Evolutionary conservation across 2,329 filamentous ascomycete genomes (phyloP), one percentile per base, ranked within the genome.

Genomic region (Exophiala spinifera): DNA sequence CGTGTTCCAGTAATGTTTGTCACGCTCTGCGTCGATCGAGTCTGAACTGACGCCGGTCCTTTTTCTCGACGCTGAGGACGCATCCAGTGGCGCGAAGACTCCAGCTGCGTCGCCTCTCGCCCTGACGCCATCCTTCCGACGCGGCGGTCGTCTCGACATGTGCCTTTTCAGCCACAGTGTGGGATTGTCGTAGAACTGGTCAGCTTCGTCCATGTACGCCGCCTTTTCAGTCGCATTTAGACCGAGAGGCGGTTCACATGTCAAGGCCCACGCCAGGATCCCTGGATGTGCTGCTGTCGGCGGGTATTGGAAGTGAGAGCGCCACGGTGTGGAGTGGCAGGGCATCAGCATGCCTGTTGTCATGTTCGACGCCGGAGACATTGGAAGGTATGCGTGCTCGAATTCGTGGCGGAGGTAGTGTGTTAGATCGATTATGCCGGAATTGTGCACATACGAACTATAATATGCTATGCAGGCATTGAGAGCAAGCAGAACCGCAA

Each of bases 261-360:
- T 87, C 14, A 97, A 76, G 0, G 91, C 92, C 77, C 91, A 91
- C 3, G 90, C 91, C 54, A 82, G 74, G 49, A 96, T 83, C 25
- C 76, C 74, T 4, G 60, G 40, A 2, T 33, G 34, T 2, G 28
- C 43, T 8, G 42, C 37, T 11, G 55, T 52, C 2, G 62, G 56
- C 0, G 89, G 82, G 66, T 94, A 82, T 57, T 95, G 78, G 36
- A 97, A 80, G 66, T 95, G 88, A 14, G 87, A 91, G 65, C 91
- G 87, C 92, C 94, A 97, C 2, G 94, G 92, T 0, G 92, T 97
- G 61, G 88, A 89, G 76, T 99, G 94, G 73, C 94, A 99, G 8
- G 94, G 94, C 80, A 91, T 95, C 20, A 99, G 79, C 73, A 97
- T 96, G 17, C 87, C 86, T 31, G 86, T 76, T 2, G 80, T 80